Evolutionary conservation across 116 monocot genomes (phyloP).

Genomic region (Iris pallida): DNA sequence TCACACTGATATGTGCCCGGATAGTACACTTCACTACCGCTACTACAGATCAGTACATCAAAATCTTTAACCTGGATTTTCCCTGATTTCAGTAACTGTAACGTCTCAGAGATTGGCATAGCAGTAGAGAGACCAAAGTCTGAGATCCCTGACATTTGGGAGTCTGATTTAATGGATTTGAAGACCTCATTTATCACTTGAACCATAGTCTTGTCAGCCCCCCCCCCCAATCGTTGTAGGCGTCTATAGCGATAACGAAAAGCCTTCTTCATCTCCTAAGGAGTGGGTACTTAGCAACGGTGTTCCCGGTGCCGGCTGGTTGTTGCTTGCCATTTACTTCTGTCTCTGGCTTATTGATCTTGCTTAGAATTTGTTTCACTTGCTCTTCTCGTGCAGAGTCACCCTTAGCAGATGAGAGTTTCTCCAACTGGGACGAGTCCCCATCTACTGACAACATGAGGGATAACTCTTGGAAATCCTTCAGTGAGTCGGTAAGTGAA

Average conservation of each 20-base stretch:
- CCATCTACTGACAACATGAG: conserved; percentile 43
- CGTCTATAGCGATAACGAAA: conserved; percentile 47
- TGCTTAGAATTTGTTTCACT: conserved; percentile 36
- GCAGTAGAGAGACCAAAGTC: conserved; percentile 51
- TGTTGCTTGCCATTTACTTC: conserved; percentile 8
- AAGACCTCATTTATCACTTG: conserved; percentile 31
- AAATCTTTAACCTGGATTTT: conserved; percentile 39
- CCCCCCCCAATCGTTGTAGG: conserved; percentile 37
- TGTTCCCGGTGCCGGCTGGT: neutral
- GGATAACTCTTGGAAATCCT: conserved; percentile 45
- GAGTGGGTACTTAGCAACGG: conserved; percentile 35
- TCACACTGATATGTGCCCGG: conserved; percentile 27
- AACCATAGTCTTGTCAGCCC: conserved; percentile 36
- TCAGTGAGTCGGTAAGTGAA: conserved; percentile 45
- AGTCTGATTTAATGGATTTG: conserved; percentile 36
- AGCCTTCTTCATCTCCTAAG: conserved; percentile 35
- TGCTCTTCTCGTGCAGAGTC: conserved; percentile 21
- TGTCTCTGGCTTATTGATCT: conserved; percentile 18
- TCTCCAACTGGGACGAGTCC: conserved; percentile 6
- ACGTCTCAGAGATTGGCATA: conserved; percentile 35
- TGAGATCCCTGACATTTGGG: conserved; percentile 35
- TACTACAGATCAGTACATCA: conserved; percentile 60
- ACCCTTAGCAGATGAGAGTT: conserved; percentile 11
- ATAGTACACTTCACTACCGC: conserved; percentile 57
- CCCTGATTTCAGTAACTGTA: conserved; percentile 26